phyloP scores from a whole-genome alignment of 2,329 filamentous ascomycete genomes.

The Fusarium subglutinans region DNA sequence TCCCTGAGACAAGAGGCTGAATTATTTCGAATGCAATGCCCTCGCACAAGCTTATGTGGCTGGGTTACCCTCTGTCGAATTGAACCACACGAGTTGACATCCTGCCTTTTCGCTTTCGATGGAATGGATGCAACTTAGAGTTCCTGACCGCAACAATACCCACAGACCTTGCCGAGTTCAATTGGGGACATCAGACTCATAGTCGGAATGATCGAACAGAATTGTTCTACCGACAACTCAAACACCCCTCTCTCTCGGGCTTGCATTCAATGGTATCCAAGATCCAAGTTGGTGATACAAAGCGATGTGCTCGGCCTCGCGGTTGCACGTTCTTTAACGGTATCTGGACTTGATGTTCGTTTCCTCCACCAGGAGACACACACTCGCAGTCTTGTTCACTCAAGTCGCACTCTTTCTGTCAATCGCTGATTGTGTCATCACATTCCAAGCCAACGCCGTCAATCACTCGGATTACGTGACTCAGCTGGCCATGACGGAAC shows the following conservation, averaged over 20 bases:
- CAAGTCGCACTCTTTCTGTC: slow-evolving; percentile 46
- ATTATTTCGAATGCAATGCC: not conserved
- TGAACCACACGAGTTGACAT: slow-evolving; percentile 50
- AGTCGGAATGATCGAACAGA: slow-evolving; percentile 49
- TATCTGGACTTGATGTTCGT: slow-evolving; percentile 51
- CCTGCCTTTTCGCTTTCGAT: slow-evolving; percentile 46
- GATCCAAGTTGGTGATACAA: slow-evolving; percentile 51
- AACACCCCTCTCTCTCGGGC: slow-evolving; percentile 51
- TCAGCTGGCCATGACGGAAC: not conserved
- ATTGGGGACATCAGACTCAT: slow-evolving; percentile 48
- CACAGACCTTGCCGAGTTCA: slow-evolving; percentile 44
- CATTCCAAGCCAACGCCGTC: slow-evolving; percentile 52
- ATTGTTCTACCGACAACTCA: slow-evolving; percentile 55
- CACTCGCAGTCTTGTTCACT: slow-evolving; percentile 53
- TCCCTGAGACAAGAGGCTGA: slow-evolving; percentile 29
- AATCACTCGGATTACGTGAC: slow-evolving; percentile 50
- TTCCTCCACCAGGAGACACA: slow-evolving; percentile 48
- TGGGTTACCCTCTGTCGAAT: slow-evolving; percentile 47
- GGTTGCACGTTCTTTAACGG: slow-evolving; percentile 53
- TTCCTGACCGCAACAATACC: slow-evolving; percentile 46
- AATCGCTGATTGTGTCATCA: slow-evolving; percentile 57
- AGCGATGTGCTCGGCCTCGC: slow-evolving; percentile 58
- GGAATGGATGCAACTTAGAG: slow-evolving; percentile 45
- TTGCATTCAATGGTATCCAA: slow-evolving; percentile 53
- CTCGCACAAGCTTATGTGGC: slow-evolving; percentile 43